Evolutionary conservation across 441 rosid genomes (phyloP), one percentile per base, ranked within the genome.

Genomic region (Populus hybrid): DNA sequence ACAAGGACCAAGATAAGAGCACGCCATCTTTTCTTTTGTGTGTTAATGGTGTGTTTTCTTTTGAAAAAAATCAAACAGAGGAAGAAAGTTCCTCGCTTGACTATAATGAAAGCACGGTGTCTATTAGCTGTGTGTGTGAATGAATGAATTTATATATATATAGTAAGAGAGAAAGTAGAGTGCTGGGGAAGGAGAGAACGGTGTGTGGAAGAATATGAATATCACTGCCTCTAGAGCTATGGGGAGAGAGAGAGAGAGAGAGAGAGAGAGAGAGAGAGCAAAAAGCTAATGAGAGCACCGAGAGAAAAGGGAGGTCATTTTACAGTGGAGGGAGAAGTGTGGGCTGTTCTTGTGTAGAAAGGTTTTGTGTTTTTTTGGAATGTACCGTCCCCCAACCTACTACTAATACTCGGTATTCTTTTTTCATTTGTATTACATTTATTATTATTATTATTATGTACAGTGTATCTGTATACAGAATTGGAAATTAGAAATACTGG

Each of bases 271-370:
- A 34, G 34, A 18, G 35, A 35, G 24, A 1, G 24, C 1, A 38
- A 54, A 14, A 32, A 67, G 50, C 10, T 35, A 67, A 24, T 40
- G 61, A 20, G 28, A 21, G 18, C 63, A 74, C 50, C 12, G 24
- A 30, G 69, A 34, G 74, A 72, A 71, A 30, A 59, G 23, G 73
- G 57, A 69, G 12, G 79, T 73, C 67, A n/a, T 26, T 76, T 78
- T 57, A 70, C 36, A 26, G 79, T 69, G 30, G 70, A 61, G 71
- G 12, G 71, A 63, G 65, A 57, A 73, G 73, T 30, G 72, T 72
- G 81, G 77, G 82, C 80, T 59, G 89, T 82, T 84, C 69, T 35
- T 73, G 77, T 70, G 81, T 61, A 67, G 78, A 73, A 77, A 34
- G 72, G 8, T 67, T 16, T 57, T 32, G 21, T 59, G 24, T 23